Percentiles rank a stretch among this genome's conserved stretches.
phyloP scores from a whole-genome alignment of 805 yeast species.

The Lipomyces spencermartinsiae region DNA sequence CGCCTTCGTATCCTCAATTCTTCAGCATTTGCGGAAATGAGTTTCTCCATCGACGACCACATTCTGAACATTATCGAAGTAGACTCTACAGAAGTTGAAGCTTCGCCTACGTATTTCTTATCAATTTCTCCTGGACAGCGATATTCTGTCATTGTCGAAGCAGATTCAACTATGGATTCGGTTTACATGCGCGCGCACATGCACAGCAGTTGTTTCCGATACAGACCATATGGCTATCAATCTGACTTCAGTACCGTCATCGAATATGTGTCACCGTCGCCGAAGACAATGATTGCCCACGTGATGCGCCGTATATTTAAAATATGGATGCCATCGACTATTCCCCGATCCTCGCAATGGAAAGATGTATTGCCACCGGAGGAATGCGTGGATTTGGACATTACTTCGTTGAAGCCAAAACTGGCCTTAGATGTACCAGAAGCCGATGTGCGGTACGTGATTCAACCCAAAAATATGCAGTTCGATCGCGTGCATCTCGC shows the following conservation, averaged over 20 bases:
- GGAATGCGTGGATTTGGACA: conserved; percentile 20
- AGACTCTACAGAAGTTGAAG: conserved; percentile 32
- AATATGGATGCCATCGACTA: neutral
- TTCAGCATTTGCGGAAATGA: conserved; percentile 28
- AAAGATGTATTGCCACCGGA: conserved; percentile 17
- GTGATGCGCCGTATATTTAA: neutral
- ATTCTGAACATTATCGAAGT: conserved; percentile 29
- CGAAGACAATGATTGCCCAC: neutral
- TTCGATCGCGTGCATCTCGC: conserved; percentile 30
- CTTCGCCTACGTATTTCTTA: conserved; percentile 6
- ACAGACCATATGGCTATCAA: conserved; percentile 14
- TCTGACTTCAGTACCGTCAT: conserved; percentile 18
- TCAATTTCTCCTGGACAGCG: conserved; percentile 35
- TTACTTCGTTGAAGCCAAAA: conserved; percentile 10
- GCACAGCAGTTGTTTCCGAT: conserved; percentile 29
- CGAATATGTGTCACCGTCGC: neutral
- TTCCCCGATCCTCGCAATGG: conserved; percentile 11
- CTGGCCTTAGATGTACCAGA: conserved; percentile 12
- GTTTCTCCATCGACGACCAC: conserved; percentile 33
- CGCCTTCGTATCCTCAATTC: conserved; percentile 33
- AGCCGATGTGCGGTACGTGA: conserved; percentile 8
- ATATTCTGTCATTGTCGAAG: conserved; percentile 30
- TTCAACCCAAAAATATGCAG: conserved; percentile 17
- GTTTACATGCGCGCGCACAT: conserved; percentile 23
- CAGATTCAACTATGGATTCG: conserved; percentile 21